Conservation (phyloP, 305 asterid species). For the Solanum hybrid region DNA sequence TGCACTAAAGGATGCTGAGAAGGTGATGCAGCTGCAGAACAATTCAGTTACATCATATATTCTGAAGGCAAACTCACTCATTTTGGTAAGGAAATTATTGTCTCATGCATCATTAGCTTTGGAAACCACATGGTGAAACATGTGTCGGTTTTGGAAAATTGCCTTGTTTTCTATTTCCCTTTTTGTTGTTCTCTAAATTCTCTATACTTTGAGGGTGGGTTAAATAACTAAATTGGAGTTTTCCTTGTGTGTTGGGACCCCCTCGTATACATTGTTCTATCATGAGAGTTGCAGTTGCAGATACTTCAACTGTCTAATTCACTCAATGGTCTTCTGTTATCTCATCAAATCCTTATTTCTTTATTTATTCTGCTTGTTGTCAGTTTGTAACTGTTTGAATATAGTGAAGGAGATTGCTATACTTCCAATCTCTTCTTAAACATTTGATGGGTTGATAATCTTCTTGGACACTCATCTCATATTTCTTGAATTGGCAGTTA, state of each 20-base stretch:
- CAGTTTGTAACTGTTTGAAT: neutral
- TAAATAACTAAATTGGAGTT: neutral
- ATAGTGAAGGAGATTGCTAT: neutral
- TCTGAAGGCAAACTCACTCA: constrained; percentile 83
- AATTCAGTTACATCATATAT: constrained; percentile 38
- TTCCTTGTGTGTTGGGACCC: neutral
- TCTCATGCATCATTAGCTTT: neutral
- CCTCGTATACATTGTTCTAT: neutral
- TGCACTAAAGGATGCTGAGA: constrained; percentile 91
- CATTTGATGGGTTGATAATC: neutral
- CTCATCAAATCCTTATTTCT: neutral
- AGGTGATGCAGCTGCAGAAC: constrained; percentile 48
- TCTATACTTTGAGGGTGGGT: neutral
- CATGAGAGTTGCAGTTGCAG: neutral
- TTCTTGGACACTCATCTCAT: constrained; percentile 8
- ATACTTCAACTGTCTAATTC: neutral
- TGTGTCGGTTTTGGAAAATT: neutral
- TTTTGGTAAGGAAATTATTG: constrained; percentile 54
- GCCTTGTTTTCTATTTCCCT: neutral
- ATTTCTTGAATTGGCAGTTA: constrained; percentile 47
- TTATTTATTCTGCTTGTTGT: neutral
- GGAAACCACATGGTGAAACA: neutral
- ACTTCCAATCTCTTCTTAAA: neutral
- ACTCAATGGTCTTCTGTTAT: neutral
- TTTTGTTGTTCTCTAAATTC: neutral